A percentile compares a stretch with the other conserved stretches of the same genome.
Evolutionary conservation across 352 stramenopile genomes (phyloP).

Genomic region (Phytophthora macrochlamydospora): DNA sequence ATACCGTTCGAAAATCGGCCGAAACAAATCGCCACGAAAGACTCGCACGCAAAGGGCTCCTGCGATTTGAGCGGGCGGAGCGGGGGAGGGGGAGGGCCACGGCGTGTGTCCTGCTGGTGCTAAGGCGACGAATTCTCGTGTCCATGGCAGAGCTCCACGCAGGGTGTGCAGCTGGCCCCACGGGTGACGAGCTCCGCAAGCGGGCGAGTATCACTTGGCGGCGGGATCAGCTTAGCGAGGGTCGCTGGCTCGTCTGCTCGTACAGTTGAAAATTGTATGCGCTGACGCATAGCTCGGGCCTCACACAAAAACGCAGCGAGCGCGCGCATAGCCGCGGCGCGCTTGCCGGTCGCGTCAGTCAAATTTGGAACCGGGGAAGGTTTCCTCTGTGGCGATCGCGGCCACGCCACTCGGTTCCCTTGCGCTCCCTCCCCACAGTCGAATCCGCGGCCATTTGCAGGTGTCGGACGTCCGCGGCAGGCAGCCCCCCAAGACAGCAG

Average conservation of each 20-base stretch:
- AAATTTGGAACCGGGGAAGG: constrained; percentile 14
- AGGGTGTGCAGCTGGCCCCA: not conserved
- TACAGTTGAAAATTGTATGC: not conserved
- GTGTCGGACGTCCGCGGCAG: not conserved
- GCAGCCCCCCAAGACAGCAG: not conserved
- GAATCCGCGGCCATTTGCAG: constrained; percentile 39
- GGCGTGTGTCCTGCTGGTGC: not conserved
- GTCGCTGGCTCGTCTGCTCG: not conserved
- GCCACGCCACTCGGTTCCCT: constrained; percentile 23
- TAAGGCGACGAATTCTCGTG: not conserved
- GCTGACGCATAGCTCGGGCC: not conserved
- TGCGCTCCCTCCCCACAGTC: constrained; percentile 30
- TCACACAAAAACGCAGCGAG: not conserved
- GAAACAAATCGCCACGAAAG: no score
- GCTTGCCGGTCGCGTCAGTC: constrained; percentile 12
- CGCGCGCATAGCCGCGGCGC: constrained; percentile 7
- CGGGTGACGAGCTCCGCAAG: not conserved
- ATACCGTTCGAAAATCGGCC: constrained; percentile 7
- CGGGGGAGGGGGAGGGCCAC: no score
- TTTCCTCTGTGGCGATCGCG: not conserved
- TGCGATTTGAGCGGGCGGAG: not conserved
- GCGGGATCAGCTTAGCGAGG: constrained; percentile 24
- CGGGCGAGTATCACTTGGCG: not conserved
- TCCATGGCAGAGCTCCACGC: no score
- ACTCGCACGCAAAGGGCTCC: no score